A percentile compares a stretch with the other conserved stretches of the same genome.
Evolutionary conservation across 768 basidiomycete genomes (phyloP).

Genomic region (Daedaleopsis sinensis): DNA sequence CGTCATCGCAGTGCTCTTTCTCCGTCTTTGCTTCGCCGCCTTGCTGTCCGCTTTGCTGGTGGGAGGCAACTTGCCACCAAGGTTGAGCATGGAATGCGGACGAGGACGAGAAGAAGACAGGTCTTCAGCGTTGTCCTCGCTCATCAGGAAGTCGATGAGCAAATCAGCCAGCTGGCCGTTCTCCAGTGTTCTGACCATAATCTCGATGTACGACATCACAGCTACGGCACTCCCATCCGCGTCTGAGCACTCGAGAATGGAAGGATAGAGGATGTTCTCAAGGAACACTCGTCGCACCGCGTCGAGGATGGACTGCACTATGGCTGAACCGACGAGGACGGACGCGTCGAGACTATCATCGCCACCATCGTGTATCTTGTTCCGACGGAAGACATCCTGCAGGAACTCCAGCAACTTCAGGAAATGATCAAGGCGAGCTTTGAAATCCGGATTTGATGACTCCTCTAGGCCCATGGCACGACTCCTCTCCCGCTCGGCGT

Average conservation of each 20-base stretch:
- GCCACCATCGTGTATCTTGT: constrained; percentile 43
- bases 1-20: constrained; percentile 91
- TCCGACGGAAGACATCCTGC: constrained; percentile 83
- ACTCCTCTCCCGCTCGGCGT: constrained; percentile 51
- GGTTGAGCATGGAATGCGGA: constrained; percentile 43
- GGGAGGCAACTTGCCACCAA: constrained; percentile 38
- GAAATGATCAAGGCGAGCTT: constrained; percentile 81
- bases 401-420: constrained; percentile 90
- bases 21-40: constrained; percentile 51
- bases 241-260: constrained; percentile 91
- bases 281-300: constrained; percentile 86
- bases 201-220: constrained; percentile 93
- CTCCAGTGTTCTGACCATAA: constrained; percentile 77
- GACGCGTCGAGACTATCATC: constrained; percentile 59
- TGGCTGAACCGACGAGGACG: constrained; percentile 72
- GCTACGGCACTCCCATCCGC: constrained; percentile 94
- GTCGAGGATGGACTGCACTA: constrained; percentile 82
- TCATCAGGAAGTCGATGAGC: constrained; percentile 79
- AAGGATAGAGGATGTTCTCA: constrained; percentile 91
- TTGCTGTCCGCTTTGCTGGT: constrained; percentile 38
- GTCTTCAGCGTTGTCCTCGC: constrained; percentile 77
- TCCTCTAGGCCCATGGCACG: constrained; percentile 74
- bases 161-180: constrained; percentile 69
- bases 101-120: constrained; percentile 49
- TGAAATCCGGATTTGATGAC: constrained; percentile 75